A percentile compares a stretch with the other conserved stretches of the same genome.
phyloP scores from a whole-genome alignment of 805 yeast genomes.

The Pichia sporocuriosa region DNA sequence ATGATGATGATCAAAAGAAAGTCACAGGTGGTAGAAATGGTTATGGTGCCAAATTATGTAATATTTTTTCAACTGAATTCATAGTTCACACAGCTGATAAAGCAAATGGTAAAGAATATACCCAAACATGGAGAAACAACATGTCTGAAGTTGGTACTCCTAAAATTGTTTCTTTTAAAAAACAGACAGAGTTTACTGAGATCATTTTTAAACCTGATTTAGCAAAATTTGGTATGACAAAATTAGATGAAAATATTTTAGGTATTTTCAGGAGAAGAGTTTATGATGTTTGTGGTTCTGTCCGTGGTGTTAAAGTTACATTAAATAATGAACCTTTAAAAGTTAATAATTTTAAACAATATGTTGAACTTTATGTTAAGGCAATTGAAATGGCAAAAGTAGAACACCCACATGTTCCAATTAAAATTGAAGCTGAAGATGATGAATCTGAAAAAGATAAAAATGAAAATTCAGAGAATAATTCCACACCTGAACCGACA shows the following conservation, averaged over 20 bases:
- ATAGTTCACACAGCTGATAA: slow-evolving; percentile 84
- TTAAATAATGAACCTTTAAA: slow-evolving; percentile 69
- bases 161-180: slow-evolving; percentile 51
- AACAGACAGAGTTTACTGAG: slow-evolving; percentile 72
- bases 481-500: slow-evolving; percentile 11
- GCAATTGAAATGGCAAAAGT: slow-evolving; percentile 55
- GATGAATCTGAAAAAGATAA: slow-evolving; percentile 4
- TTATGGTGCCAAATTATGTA: slow-evolving; percentile 95
- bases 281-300: slow-evolving; percentile 92
- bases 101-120: slow-evolving; percentile 51
- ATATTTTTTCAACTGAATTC: slow-evolving; percentile 87
- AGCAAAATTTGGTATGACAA: slow-evolving; percentile 75
- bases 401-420: slow-evolving; percentile 16
- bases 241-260: slow-evolving; percentile 72
- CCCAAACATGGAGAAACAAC: slow-evolving; percentile 81
- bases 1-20: slow-evolving; percentile 90
- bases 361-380: slow-evolving; percentile 82
- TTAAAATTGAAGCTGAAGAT: slow-evolving; percentile 6
- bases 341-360: slow-evolving; percentile 71
- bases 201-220: slow-evolving; percentile 87
- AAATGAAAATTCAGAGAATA: not conserved
- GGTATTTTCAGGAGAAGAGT: slow-evolving; percentile 90
- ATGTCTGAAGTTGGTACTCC: slow-evolving; percentile 79
- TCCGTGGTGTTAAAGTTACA: slow-evolving; percentile 69
- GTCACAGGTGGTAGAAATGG: slow-evolving; percentile 99